Base-by-base conservation (phyloP, 108 stramenopile genomes). In the Cyclotella atomus region DNA sequence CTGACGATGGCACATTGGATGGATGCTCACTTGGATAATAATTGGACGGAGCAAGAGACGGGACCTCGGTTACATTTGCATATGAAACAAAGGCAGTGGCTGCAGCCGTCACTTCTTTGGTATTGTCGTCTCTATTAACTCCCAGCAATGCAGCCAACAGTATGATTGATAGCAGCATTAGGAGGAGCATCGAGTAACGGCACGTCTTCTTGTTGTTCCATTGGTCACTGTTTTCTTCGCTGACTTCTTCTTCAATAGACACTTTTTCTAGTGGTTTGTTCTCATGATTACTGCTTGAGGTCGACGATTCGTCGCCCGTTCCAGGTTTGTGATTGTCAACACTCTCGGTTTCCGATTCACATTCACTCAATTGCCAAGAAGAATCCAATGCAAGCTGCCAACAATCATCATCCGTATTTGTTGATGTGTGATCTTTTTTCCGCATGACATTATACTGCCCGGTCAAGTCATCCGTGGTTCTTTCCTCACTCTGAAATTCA, bases 311-410 rank as follows among this genome's bases (percentile, higher is more conserved):
- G 35, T 38, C 61, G 24, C 43, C 12, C 17, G 8, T 24, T 24
- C 4, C 36, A 9, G 23, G 19, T 0, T 15, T 21, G 5, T 44
- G 38, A 1, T 7, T 0, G 8, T 7, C 21, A 62, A 38, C 1
- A 5, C 1, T 29, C 24, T 62, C 61, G 0, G 38, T 62, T 33
- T 59, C 56, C 14, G 61, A 29, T 3, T 12, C 20, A 16, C 43
- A 1, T 30, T 41, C 36, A 2, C 61, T 27, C 14, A 44, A 24
- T 43, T 62, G 56, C 56, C 56, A 59, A 15, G 56, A 14, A 30
- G 56, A 59, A 33, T 59, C 56, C 9, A 59, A 15, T 12, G 56
- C 56, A 15, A 59, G 28, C 19, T 59, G 56, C 56, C 56, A 59
- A 59, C n/a, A n/a, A n/a, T 16, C n/a, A 15, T 33, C 28, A 59